Evolutionary conservation across 441 rosid species (phyloP), one percentile per base, ranked within the genome.

Genomic region (Populus hybrid): DNA sequence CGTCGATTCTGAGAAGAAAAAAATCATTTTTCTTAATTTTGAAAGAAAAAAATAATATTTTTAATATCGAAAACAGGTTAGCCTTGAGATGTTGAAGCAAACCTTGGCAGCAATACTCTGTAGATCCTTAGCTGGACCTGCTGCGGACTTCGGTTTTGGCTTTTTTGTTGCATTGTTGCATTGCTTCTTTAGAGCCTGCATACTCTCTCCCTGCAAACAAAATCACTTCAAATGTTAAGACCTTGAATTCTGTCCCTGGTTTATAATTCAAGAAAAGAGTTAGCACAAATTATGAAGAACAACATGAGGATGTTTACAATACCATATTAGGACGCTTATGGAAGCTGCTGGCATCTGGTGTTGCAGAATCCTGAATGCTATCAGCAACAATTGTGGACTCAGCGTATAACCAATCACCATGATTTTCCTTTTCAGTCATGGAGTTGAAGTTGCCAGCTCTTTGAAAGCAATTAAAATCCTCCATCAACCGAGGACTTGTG

Each of bases 31-130:
- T 8, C 54, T 70, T 78, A 24, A 26, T 21, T 40, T 10, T 20
- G 67, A 35, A 1, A 76, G 6, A 36, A 61, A 32, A 26, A 21
- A 35, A 23, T 18, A 1, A n/a, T 16, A 36, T 20, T 70, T 38
- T 20, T n/a, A 14, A 70, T 18, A 34, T 38, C 23, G 59, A 70
- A n/a, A n/a, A 8, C 38, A 8, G 46, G 8, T 38, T 20, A 61
- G 66, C 66, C 66, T 21, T 61, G 66, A 20, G 3, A n/a, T 70
- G 54, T 34, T 23, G 24, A 64, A 65, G 14, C 76, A 66, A 80
- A 93, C 99, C 98, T 92, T 95, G 67, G 98, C 99, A 61, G 99
- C 98, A 81, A 89, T 85, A 74, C 97, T 95, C 79, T 95, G 99
- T 0, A 96, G 97, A 73, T 93, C 98, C 82, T 91, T 92, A 8